Evolutionary conservation across 2,329 filamentous ascomycete genomes (phyloP).

Genomic region (Cordyceps militaris): DNA sequence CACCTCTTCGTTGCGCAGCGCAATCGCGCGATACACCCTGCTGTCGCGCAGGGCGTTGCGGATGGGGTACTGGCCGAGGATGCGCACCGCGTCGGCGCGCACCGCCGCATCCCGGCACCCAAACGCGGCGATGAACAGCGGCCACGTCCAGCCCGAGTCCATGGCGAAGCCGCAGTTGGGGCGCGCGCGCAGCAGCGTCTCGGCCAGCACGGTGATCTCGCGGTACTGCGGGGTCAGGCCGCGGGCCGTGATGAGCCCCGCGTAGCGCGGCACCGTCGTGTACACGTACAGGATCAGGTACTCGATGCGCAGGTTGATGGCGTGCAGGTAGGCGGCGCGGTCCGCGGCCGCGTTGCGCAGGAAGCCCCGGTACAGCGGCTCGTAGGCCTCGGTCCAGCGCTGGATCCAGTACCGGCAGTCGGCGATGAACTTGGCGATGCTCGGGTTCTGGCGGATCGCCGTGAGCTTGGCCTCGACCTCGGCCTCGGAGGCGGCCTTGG

Average conservation of each 20-base stretch:
- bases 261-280: constrained; percentile 31
- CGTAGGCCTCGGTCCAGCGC: constrained; percentile 33
- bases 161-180: constrained; percentile 36
- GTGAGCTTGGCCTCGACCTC: constrained; percentile 26
- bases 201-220: constrained; percentile 33
- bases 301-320: constrained; percentile 35
- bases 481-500: constrained; percentile 19
- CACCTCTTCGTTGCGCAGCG: constrained; percentile 29
- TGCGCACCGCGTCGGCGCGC: constrained; percentile 32
- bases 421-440: constrained; percentile 27
- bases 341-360: constrained; percentile 20
- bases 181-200: constrained; percentile 29
- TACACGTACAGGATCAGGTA: constrained; percentile 36
- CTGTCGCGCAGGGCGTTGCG: constrained; percentile 39
- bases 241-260: constrained; percentile 28
- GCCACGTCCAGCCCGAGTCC: constrained; percentile 40
- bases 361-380: constrained; percentile 26
- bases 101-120: constrained; percentile 33
- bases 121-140: constrained; percentile 34
- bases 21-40: constrained; percentile 33
- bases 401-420: constrained; percentile 33
- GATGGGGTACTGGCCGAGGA: constrained; percentile 34
- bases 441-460: constrained; percentile 24
- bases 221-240: constrained; percentile 35
- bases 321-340: constrained; percentile 25